phyloP scores from a whole-genome alignment of 1,139 yeast species.

The Casaregolazyma suthepensis region DNA sequence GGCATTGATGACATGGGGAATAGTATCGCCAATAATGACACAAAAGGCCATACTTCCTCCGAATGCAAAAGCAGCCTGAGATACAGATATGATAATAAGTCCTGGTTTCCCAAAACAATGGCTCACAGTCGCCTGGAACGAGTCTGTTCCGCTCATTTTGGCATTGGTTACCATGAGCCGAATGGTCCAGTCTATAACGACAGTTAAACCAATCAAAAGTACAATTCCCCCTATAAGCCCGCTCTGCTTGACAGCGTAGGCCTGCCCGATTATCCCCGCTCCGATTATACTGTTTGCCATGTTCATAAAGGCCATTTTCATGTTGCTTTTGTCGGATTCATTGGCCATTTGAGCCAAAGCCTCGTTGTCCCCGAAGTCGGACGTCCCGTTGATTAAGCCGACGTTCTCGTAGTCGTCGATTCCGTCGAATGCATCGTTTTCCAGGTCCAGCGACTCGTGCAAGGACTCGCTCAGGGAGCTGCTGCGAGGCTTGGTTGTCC shows the following conservation, averaged over 20 bases:
- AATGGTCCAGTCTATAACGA: slow-evolving; percentile 83
- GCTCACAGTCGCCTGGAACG: slow-evolving; percentile 83
- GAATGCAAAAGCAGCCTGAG: slow-evolving; percentile 85
- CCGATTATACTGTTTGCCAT: slow-evolving; percentile 92
- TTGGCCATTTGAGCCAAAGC: slow-evolving; percentile 23
- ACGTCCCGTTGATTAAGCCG: slow-evolving; percentile 9
- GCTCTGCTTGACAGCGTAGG: slow-evolving; percentile 76
- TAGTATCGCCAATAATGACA: slow-evolving; percentile 89
- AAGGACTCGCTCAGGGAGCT: not conserved
- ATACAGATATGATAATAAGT: slow-evolving; percentile 55
- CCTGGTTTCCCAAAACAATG: slow-evolving; percentile 76
- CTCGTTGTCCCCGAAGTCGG: slow-evolving; percentile 17
- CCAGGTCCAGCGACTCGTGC: not conserved
- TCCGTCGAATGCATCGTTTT: slow-evolving; percentile 3
- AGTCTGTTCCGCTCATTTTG: slow-evolving; percentile 63
- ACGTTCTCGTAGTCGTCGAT: slow-evolving; percentile 13
- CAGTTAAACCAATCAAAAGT: slow-evolving; percentile 52
- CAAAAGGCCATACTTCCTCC: slow-evolving; percentile 95
- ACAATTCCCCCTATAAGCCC: slow-evolving; percentile 74
- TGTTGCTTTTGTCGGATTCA: slow-evolving; percentile 40
- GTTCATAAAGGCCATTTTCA: slow-evolving; percentile 91
- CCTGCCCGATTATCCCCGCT: slow-evolving; percentile 93
- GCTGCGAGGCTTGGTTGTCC: not conserved
- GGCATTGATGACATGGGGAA: slow-evolving; percentile 79
- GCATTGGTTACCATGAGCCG: slow-evolving; percentile 75